Evolutionary conservation across 306 rosid species (phyloP), one percentile per base, ranked within the genome.

Genomic region (Pyrus pyrifolia): DNA sequence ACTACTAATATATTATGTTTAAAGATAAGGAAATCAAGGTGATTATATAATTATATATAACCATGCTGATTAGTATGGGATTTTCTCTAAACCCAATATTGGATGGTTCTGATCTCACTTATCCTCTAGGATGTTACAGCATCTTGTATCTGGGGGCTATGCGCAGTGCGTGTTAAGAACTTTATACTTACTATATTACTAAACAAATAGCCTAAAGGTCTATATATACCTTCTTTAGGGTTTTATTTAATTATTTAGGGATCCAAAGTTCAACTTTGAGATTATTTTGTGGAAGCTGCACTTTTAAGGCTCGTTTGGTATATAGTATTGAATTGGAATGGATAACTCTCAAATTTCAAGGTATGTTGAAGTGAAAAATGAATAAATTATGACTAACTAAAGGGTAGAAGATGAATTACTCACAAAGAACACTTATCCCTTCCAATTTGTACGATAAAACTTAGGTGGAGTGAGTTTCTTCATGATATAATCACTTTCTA

Each of bases 101-200:
- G 77, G 76, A 19, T 68, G 15, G 62, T 65, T 49, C 8, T 14
- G 66, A 62, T 51, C 57, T 73, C 74, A 68, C 67, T 62, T 60
- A 74, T 82, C 70, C 67, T 69, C 23, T 73, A 23, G 42, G 80
- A 78, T 74, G 74, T 67, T 82, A 74, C 77, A 74, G 80, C 72
- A 71, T 79, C 86, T 79, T 55, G 25, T 78, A 73, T 25, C 80
- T 64, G 86, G 82, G 53, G 77, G 69, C 62, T 52, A 78, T 74
- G 77, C 65, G 69, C 70, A 12, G 80, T 64, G 58, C 58, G 73
- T 70, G 49, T 69, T 61, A 46, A 68, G 63, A 68, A 70, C 65
- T 44, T 63, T 76, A 29, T 13, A 42, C 49, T 2, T 58, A 68
- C 27, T 4, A 57, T 42, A 67, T 4, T 71, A 42, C 35, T 49